phyloP scores from a whole-genome alignment of 345 rosid genomes.

The Carallia brachiata region DNA sequence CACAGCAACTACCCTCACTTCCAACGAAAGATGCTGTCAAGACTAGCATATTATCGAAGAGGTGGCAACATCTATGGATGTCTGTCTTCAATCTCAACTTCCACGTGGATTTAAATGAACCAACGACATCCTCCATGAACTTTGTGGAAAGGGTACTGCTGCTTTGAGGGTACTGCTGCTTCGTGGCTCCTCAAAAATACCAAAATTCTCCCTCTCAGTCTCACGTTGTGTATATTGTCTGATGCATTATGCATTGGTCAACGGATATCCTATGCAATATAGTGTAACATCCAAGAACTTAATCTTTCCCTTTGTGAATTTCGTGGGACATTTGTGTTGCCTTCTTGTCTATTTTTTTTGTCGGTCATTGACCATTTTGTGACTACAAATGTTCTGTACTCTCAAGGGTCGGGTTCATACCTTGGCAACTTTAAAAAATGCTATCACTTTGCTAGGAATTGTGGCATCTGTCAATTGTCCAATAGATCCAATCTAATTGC shows the following conservation, averaged over 20 bases:
- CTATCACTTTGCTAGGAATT: too few species aligned
- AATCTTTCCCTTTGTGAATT: neutral
- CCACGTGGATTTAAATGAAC: too few species aligned
- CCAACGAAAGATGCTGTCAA: neutral
- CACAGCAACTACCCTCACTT: neutral
- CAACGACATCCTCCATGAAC: neutral
- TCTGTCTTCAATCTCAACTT: neutral
- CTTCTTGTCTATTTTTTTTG: slow-evolving; percentile 2
- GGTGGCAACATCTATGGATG: neutral
- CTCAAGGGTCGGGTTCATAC: neutral
- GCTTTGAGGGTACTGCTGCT: neutral
- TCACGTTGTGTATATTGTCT: neutral
- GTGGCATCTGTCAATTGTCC: too few species aligned
- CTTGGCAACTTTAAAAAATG: too few species aligned
- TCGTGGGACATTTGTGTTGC: neutral
- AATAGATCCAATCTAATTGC: too few species aligned
- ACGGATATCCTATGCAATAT: slow-evolving; percentile 11
- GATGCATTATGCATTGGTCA: neutral
- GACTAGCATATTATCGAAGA: neutral
- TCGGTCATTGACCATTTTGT: neutral
- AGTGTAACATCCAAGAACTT: neutral
- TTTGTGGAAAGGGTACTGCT: slow-evolving; percentile 13
- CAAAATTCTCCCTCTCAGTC: neutral
- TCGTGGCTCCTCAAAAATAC: neutral
- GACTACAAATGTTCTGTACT: neutral